Conservation (phyloP, 768 basidiomycete species). For the Cyathus striatus region DNA sequence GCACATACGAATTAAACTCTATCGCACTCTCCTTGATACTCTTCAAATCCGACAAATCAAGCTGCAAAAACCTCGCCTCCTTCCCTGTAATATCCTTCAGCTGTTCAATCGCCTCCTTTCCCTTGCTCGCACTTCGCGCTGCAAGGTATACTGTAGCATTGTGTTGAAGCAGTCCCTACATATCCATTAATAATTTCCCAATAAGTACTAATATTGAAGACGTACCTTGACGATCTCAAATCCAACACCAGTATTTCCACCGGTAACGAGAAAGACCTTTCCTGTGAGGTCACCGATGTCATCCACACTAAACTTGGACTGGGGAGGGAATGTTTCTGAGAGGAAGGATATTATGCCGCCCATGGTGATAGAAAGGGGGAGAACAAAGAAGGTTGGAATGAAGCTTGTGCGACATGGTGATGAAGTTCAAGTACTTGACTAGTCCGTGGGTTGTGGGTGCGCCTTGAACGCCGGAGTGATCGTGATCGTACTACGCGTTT, state of each 20-base stretch:
- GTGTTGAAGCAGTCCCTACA: neutral
- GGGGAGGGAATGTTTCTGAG: no score
- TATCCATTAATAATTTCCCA: conserved; percentile 10
- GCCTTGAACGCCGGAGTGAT: no score
- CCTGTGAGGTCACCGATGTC: neutral
- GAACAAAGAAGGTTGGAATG: no score
- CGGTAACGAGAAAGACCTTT: neutral
- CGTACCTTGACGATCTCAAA: neutral
- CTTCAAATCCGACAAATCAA: neutral
- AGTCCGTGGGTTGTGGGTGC: no score
- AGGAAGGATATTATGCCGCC: no score
- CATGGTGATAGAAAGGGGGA: no score
- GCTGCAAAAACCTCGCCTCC: neutral
- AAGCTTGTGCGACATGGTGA: no score
- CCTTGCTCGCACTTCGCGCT: neutral
- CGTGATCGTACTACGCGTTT: no score
- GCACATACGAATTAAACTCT: neutral
- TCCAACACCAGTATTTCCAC: neutral
- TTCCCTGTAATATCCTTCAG: neutral
- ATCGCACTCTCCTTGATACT: neutral
- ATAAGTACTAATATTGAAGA: conserved; percentile 18
- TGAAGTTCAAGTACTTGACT: no score
- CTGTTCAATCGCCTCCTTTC: neutral
- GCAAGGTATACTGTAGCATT: neutral
- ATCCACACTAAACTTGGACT: no score